Base-by-base conservation (phyloP, 202 grass and related monocot species). In the Zoysia matrella region DNA sequence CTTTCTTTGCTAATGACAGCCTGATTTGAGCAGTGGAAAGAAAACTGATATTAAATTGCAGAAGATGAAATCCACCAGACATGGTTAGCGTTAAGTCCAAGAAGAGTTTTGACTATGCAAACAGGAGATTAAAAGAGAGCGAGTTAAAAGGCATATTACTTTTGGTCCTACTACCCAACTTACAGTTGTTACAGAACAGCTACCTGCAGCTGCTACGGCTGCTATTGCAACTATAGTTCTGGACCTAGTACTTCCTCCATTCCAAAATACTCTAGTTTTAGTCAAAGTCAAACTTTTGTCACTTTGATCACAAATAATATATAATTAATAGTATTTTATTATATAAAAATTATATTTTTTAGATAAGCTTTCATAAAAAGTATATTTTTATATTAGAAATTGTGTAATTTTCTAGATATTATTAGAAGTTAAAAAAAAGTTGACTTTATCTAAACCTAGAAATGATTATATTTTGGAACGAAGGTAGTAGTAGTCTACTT, bases 1-100 rank as follows among this genome's bases (percentile, higher is more conserved):
- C 96, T 96, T 89, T 99, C 96, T 90, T 99, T 99, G 68, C 94
- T 74, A 74, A 99, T 94, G 62, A 96, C 96, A 76, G 83, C 92
- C 96, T 99, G 69, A 67, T 75, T 74, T 69, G 44, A 76, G 56
- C n/a, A 83, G 79, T 36, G 52, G 39, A 53, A 83, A 71, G 40
- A 83, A 71, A 90, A 71, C 62, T 15, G 55, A 22, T 74, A 79
- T 79, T 75, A 83, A 65, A 53, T 42, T 79, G 53, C 36, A 65
- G 42, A 58, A 65, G 47, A 69, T 74, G 51, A 62, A 79, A 58
- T 36, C 36, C 22, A 42, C 68, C 30, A 39, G 30, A 55, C 55
- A 58, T 52, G 72, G 3, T 65, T 78, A 50, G 74, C 61, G 62
- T 58, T n/a, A 77, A 86, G n/a, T 68, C 72, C 88, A 42, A 79